Evolutionary conservation across 73 alveolate genomes (phyloP).

Genomic region (Uronychia setigera): DNA sequence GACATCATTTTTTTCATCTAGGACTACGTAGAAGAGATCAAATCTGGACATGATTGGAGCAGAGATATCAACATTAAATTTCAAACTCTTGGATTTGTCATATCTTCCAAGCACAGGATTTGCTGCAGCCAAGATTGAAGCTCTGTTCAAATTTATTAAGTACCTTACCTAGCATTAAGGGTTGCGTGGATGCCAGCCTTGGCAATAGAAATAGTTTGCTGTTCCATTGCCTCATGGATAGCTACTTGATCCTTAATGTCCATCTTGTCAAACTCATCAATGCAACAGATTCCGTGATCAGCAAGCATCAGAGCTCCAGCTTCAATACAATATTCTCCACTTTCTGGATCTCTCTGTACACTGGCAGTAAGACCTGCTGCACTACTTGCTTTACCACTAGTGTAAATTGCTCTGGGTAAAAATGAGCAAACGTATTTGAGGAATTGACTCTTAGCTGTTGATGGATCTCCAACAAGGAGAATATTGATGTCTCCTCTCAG

Average conservation of each 20-base stretch:
- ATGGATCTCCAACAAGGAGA: slow-evolving; percentile 99
- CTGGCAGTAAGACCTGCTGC: slow-evolving; percentile 99
- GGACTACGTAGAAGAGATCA: slow-evolving; percentile 96
- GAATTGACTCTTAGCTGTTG: slow-evolving; percentile 99
- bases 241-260: slow-evolving; percentile 99
- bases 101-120: slow-evolving; percentile 97
- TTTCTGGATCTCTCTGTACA: slow-evolving; percentile 94
- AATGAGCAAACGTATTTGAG: slow-evolving; percentile 93
- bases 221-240: slow-evolving; percentile 99
- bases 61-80: slow-evolving; percentile 93
- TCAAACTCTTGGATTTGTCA: slow-evolving; percentile 92
- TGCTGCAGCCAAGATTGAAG: slow-evolving; percentile 99
- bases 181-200: slow-evolving; percentile 98
- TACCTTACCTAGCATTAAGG: slow-evolving; percentile 76
- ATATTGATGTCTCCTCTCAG: slow-evolving; percentile 99
- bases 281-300: slow-evolving; percentile 99
- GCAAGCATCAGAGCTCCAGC: slow-evolving; percentile 99
- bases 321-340: slow-evolving; percentile 98
- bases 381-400: slow-evolving; percentile 99
- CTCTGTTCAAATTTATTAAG: slow-evolving; percentile 40
- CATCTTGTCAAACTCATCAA: slow-evolving; percentile 99
- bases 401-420: slow-evolving; percentile 94
- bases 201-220: slow-evolving; percentile 98
- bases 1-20: slow-evolving; percentile 90
- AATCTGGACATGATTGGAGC: slow-evolving; percentile 99